Base-by-base conservation (phyloP, 2,329 filamentous ascomycete genomes). In the Penicillium verrucosum region DNA sequence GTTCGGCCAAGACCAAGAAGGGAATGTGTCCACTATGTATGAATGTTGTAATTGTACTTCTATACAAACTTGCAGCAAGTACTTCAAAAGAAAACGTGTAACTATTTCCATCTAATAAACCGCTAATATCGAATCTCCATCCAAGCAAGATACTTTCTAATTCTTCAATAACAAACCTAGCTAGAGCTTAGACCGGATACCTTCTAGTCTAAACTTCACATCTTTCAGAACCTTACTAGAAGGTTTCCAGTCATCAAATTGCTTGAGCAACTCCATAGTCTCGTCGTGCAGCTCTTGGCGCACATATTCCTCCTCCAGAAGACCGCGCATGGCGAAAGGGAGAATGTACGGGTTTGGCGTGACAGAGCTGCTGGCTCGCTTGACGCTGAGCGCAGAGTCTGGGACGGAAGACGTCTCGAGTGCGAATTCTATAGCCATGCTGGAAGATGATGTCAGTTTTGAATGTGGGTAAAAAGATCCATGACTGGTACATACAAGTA, bases 181-280 rank as follows among this genome's bases (percentile, higher is more conserved):
- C 68, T 65, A 86, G 11, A 97, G 77, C 76, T 92, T 95, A 46
- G 91, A 96, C 68, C 90, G 84, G 43, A 99, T 90, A 3, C 89
- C 93, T 76, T 97, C 94, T 21, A 99, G 79, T 60, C 94, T 82
- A 74, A 95, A 97, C 74, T 96, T 96, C 45, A 99, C 92, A 74
- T 99, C 94, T 76, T 94, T 96, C 56, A 99, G 77, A 42, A 89
- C 89, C 77, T 97, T 99, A 8, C 87, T 96, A 0, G 81, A 82
- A 0, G 94, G 94, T 69, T 89, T 92, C 94, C 94, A 99, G 51
- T 90, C 86, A 71, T 97, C 92, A 73, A 97, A 99, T 73, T 96
- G 86, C 58, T 80, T 81, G n/a, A 99, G 78, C 49, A 99, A 75
- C 68, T 91, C 84, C 58, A 84, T 83, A 7, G 90, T 91, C 75